Evolutionary conservation across 768 basidiomycete species (phyloP).

Genomic region (Mycena floridula): DNA sequence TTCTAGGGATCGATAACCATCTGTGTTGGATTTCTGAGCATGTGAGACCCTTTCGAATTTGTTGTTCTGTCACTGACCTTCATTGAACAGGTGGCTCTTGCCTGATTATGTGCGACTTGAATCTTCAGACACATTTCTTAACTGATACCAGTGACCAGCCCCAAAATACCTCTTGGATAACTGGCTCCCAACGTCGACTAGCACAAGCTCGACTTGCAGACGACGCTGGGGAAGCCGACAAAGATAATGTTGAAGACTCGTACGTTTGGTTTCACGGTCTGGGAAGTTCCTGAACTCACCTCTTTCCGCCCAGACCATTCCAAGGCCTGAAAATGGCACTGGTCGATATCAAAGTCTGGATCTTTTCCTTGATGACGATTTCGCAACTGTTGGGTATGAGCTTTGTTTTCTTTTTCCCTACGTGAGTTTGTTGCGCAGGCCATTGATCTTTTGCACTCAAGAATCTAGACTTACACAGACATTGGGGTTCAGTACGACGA

Average conservation of each 20-base stretch:
- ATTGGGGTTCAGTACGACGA: conserved; percentile 53
- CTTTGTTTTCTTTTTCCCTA: conserved; percentile 57
- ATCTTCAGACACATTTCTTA: not conserved
- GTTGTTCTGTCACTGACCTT: not conserved
- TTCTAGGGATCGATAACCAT: conserved; percentile 59
- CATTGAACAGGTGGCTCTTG: conserved; percentile 39
- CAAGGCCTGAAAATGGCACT: conserved; percentile 51
- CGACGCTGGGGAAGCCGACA: conserved; percentile 62
- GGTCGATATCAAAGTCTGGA: conserved; percentile 44
- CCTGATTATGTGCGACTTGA: conserved; percentile 47
- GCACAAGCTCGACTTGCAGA: conserved; percentile 63
- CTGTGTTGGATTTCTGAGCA: conserved; percentile 44
- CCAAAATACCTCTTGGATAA: conserved; percentile 57
- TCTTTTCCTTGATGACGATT: conserved; percentile 49
- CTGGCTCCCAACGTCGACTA: conserved; percentile 41
- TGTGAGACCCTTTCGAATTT: conserved; percentile 25
- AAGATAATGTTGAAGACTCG: conserved; percentile 54
- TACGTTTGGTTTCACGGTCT: conserved; percentile 21
- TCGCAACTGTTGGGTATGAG: conserved; percentile 15
- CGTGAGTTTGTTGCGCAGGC: too few species aligned
- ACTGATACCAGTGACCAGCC: conserved; percentile 29
- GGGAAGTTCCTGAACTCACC: not conserved
- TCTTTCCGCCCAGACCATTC: conserved; percentile 29
- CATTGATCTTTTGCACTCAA: too few species aligned
- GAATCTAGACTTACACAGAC: conserved; percentile 49